These are phyloP conservation scores for Phaeophleospora eucalypticola DNA, from an alignment of 2,329 filamentous ascomycete genomes.

Conservation along the genomic window DNA sequence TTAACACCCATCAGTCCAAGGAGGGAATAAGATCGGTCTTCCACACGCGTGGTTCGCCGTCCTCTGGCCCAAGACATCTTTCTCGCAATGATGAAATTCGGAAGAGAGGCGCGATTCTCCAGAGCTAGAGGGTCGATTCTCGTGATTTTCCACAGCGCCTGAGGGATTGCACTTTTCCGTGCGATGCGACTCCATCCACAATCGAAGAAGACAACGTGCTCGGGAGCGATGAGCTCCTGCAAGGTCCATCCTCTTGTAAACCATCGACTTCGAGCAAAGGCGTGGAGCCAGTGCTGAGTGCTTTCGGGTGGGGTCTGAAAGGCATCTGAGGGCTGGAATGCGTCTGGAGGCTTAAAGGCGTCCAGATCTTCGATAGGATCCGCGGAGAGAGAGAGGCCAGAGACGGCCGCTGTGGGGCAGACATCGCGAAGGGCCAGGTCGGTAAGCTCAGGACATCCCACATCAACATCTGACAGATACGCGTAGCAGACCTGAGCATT, in stretches of 20 bases:
- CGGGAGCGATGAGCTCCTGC: slow-evolving; percentile 3
- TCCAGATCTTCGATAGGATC: no score
- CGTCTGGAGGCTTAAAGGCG: no score
- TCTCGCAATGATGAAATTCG: not conserved
- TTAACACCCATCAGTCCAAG: slow-evolving; percentile 43
- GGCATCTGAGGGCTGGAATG: no score
- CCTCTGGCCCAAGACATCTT: slow-evolving; percentile 10
- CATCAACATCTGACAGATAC: no score
- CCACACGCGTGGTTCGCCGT: slow-evolving; percentile 19
- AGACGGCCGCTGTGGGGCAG: no score
- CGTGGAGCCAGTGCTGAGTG: not conserved
- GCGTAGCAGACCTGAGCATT: slow-evolving; percentile 12
- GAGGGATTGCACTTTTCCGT: slow-evolving; percentile 2
- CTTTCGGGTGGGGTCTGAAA: no score
- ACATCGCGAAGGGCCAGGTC: no score
- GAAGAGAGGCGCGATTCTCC: not conserved
- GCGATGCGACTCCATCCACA: slow-evolving; percentile 6
- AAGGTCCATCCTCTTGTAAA: slow-evolving; percentile 4
- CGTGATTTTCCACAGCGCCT: not conserved
- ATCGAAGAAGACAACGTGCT: not conserved
- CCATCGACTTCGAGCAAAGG: not conserved
- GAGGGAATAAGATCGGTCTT: slow-evolving; percentile 46
- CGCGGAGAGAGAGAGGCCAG: no score
- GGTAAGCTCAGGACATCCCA: no score
- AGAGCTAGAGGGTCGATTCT: not conserved